These are phyloP conservation scores for Lentinus polychrous DNA, from an alignment of 1,284 basidiomycete species.

Conservation along the genomic window DNA sequence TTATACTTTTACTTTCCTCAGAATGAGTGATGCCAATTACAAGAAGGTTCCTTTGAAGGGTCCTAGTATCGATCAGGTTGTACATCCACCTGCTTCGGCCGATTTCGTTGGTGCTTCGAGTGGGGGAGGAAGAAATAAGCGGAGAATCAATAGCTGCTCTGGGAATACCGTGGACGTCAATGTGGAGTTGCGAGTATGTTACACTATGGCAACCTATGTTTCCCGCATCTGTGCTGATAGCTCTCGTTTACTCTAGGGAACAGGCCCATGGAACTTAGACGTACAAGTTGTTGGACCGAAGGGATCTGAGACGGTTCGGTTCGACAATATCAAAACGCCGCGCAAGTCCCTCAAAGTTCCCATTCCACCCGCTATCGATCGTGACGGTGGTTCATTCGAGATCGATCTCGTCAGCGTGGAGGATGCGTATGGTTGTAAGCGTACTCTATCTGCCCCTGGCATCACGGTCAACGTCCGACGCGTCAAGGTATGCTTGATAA, in stretches of 20 bases:
- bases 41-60: constrained; percentile 63
- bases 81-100: constrained; percentile 83
- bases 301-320: constrained; percentile 50
- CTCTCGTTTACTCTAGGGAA: constrained; percentile 55
- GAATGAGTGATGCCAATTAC: constrained; percentile 84
- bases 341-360: constrained; percentile 57
- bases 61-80: constrained; percentile 74
- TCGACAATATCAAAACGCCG: constrained; percentile 49
- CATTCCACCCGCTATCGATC: constrained; percentile 61
- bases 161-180: constrained; percentile 69
- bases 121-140: constrained; percentile 38
- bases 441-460: constrained; percentile 70
- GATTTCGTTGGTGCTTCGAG: constrained; percentile 51
- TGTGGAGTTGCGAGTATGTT: constrained; percentile 66
- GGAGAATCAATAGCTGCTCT: constrained; percentile 63
- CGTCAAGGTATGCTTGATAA: constrained; percentile 50
- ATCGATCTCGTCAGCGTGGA: constrained; percentile 81
- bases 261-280: constrained; percentile 82
- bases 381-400: constrained; percentile 73
- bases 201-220: not conserved
- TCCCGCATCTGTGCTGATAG: constrained; percentile 1
- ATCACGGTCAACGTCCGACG: constrained; percentile 87
- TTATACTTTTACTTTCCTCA: constrained; percentile 81
- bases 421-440: constrained; percentile 85
- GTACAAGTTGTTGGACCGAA: constrained; percentile 70